A percentile compares a stretch with the other conserved stretches of the same genome.
phyloP scores from a whole-genome alignment of 2,329 filamentous ascomycete genomes.

The Macroventuria anomochaeta region DNA sequence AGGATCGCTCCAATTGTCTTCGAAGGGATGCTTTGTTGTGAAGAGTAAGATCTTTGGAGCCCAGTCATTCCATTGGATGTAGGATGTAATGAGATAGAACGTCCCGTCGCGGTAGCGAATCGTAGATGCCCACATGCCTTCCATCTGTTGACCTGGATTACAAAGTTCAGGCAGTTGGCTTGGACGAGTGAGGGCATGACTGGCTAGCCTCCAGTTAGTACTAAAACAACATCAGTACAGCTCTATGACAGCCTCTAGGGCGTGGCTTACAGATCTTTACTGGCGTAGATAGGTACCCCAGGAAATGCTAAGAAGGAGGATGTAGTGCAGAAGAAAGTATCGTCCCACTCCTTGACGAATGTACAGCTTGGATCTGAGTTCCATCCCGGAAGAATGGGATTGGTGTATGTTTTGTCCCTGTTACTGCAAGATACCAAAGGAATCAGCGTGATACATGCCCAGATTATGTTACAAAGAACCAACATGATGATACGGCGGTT shows the following conservation, averaged over 20 bases:
- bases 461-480: neutral
- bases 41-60: conserved; percentile 19
- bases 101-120: conserved; percentile 31
- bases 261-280: conserved; percentile 52
- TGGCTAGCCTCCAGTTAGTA: conserved; percentile 19
- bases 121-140: conserved; percentile 34
- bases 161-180: conserved; percentile 25
- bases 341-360: conserved; percentile 43
- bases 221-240: conserved; percentile 59
- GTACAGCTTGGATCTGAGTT: conserved; percentile 57
- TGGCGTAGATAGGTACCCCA: conserved; percentile 59
- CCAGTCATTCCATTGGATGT: conserved; percentile 10
- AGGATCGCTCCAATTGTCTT: conserved; percentile 28
- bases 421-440: neutral
- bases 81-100: conserved; percentile 31
- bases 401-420: conserved; percentile 25
- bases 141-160: conserved; percentile 14
- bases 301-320: conserved; percentile 62
- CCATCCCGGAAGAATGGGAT: conserved; percentile 59
- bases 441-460: neutral
- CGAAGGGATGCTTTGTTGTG: conserved; percentile 23
- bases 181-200: conserved; percentile 28
- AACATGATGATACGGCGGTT: neutral
- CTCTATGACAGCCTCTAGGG: conserved; percentile 41
- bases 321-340: conserved; percentile 59